phyloP scores from a whole-genome alignment of 2,329 filamentous ascomycete species.

The Fusarium concolor region DNA sequence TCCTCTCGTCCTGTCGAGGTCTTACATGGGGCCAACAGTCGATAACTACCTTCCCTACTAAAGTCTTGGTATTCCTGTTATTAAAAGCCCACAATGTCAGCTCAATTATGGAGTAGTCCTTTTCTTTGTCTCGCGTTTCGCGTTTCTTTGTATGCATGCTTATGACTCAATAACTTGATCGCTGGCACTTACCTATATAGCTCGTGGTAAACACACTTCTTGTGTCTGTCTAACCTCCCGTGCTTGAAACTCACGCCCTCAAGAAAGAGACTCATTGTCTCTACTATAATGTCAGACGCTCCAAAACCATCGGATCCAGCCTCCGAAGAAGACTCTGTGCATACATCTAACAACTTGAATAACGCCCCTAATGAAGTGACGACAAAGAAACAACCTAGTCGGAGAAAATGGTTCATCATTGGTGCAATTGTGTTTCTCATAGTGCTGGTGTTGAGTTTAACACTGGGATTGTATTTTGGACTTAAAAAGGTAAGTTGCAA shows the following conservation, averaged over 20 bases:
- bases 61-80: constrained; percentile 18
- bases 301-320: constrained; percentile 9
- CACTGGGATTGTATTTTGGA: constrained; percentile 39
- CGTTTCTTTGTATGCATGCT: background rate
- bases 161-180: background rate
- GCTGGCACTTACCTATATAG: background rate
- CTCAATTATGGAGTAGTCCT: background rate
- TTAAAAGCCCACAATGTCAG: constrained; percentile 2
- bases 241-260: background rate
- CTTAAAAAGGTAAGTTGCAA: constrained; percentile 31
- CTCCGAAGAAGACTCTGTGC: constrained; percentile 25
- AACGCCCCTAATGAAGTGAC: background rate
- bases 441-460: constrained; percentile 30
- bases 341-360: constrained; percentile 2
- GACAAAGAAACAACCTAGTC: constrained; percentile 12
- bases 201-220: background rate
- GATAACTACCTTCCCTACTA: background rate
- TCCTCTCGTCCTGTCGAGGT: background rate
- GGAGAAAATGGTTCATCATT: constrained; percentile 29
- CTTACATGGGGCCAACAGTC: background rate
- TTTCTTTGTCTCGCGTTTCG: background rate
- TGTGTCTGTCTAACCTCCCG: background rate
- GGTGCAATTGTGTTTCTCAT: constrained; percentile 3
- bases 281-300: constrained; percentile 13
- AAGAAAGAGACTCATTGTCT: constrained; percentile 6